Evolutionary conservation across 176 grass and related monocot species (phyloP), one percentile per base, ranked within the genome.

Genomic region (Musa beccarii): DNA sequence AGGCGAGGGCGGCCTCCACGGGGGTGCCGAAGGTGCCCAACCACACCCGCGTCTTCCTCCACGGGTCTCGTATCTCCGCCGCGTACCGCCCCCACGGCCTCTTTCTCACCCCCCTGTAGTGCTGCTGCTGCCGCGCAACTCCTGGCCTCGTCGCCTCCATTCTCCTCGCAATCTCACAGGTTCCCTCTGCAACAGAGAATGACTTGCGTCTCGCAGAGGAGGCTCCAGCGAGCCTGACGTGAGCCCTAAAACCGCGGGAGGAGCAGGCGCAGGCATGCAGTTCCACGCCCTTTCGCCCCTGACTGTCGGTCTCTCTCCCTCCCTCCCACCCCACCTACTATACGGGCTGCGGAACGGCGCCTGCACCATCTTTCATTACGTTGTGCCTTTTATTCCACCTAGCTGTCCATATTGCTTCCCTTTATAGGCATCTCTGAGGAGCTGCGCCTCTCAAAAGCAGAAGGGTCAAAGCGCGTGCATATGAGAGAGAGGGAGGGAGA

Each of bases 41-140:
- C 92, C 92, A 96, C 76, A 92, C 87, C 56, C 89, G 83, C 54
- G 87, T 89, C 85, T 96, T 96, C 81, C 87, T 82, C 87, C 89
- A 92, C 5, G 92, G 92, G 56, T 96, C 92, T 0, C 92, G 89
- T 83, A 96, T 96, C 92, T 96, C 92, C 67, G 92, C 92, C 71
- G 86, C 92, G 71, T 92, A 96, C 68, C 92, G 51, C 1, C 92
- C 92, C 92, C 92, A 96, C 76, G 89, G 92, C 73, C 92, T 75
- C 89, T 83, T 96, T 53, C 92, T 28, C 52, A 96, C 87, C 1
- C 92, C 92, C 75, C 89, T 86, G 92, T 96, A 96, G 74, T 79
- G 92, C 52, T 11, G 59, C 65, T 73, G 17, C 49, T 50, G 68
- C 25, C 50, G 55, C 17, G 11, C 64, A 0, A 26, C 29, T 9